Conservation (phyloP, 2,329 filamentous ascomycete species). For the Lasiodiplodia theobromae region DNA sequence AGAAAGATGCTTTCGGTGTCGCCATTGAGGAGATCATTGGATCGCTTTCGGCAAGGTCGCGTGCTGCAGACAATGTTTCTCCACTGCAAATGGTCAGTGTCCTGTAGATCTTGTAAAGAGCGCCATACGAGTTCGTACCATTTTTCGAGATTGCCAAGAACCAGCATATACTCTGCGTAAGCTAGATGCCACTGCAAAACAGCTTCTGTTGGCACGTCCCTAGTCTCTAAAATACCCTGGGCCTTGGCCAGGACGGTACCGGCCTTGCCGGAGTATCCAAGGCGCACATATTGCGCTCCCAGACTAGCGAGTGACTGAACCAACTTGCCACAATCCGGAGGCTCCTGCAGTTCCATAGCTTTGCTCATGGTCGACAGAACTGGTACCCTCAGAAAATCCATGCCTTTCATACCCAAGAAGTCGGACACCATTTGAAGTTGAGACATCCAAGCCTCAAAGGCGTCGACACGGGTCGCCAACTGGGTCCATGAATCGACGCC, state of each 20-base stretch:
- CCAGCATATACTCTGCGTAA: constrained; percentile 76
- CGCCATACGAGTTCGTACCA: constrained; percentile 48
- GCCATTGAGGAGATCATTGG: constrained; percentile 40
- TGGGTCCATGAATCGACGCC: constrained; percentile 43
- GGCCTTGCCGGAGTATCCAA: constrained; percentile 68
- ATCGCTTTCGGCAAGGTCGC: constrained; percentile 40
- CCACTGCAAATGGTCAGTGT: constrained; percentile 37
- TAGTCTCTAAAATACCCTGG: constrained; percentile 54
- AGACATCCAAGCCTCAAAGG: constrained; percentile 56
- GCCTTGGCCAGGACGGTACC: constrained; percentile 65
- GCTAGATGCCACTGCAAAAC: constrained; percentile 70
- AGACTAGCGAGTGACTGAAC: constrained; percentile 55
- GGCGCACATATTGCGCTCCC: constrained; percentile 62
- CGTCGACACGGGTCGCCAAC: constrained; percentile 57
- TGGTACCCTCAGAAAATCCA: constrained; percentile 57
- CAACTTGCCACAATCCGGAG: constrained; percentile 46
- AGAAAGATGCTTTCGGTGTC: constrained; percentile 42
- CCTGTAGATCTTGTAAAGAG: not conserved
- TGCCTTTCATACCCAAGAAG: constrained; percentile 64
- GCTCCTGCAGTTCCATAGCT: constrained; percentile 55
- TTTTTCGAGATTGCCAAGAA: constrained; percentile 70
- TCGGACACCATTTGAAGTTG: constrained; percentile 63
- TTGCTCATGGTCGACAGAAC: constrained; percentile 59
- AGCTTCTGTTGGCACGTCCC: constrained; percentile 52
- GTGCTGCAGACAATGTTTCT: constrained; percentile 40